Conservation (phyloP, 805 yeast species). For the Yamadazyma ubonensis region DNA sequence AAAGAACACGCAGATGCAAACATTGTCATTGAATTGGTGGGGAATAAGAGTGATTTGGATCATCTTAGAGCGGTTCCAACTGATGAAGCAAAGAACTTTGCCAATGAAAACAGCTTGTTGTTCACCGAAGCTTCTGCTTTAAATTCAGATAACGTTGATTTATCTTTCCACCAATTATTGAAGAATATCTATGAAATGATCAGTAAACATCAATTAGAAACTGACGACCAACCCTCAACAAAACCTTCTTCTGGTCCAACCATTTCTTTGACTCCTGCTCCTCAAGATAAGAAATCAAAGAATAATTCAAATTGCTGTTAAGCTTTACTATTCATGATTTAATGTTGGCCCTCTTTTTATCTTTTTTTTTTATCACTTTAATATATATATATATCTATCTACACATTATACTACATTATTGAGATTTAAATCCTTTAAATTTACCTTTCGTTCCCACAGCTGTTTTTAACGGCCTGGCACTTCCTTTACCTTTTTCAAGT, state of each 20-base stretch:
- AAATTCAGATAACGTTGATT: constrained; percentile 91
- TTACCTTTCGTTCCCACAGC: constrained; percentile 30
- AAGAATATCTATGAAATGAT: constrained; percentile 94
- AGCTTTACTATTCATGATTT: background rate
- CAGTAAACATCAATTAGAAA: constrained; percentile 86
- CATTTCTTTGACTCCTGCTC: constrained; percentile 88
- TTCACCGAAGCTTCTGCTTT: constrained; percentile 97
- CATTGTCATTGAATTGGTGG: constrained; percentile 90
- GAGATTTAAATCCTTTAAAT: constrained; percentile 12
- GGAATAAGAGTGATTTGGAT: constrained; percentile 86
- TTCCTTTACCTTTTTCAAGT: constrained; percentile 25
- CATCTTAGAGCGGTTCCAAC: constrained; percentile 96
- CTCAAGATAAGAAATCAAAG: constrained; percentile 66
- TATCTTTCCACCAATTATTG: constrained; percentile 88
- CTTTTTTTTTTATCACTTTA: constrained; percentile 1
- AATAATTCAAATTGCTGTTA: constrained; percentile 72
- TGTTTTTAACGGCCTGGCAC: constrained; percentile 33
- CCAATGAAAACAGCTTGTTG: constrained; percentile 84
- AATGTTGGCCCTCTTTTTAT: background rate
- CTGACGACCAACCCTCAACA: constrained; percentile 58
- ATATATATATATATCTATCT: constrained; percentile 1
- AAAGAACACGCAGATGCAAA: constrained; percentile 91
- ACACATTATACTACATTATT: background rate
- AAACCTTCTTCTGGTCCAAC: constrained; percentile 86
- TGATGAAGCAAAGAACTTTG: constrained; percentile 94